These are phyloP conservation scores for Kalanchoe fedtschenkoi DNA, from an alignment of 164 flowering plant genomes.

Conservation along the genomic window DNA sequence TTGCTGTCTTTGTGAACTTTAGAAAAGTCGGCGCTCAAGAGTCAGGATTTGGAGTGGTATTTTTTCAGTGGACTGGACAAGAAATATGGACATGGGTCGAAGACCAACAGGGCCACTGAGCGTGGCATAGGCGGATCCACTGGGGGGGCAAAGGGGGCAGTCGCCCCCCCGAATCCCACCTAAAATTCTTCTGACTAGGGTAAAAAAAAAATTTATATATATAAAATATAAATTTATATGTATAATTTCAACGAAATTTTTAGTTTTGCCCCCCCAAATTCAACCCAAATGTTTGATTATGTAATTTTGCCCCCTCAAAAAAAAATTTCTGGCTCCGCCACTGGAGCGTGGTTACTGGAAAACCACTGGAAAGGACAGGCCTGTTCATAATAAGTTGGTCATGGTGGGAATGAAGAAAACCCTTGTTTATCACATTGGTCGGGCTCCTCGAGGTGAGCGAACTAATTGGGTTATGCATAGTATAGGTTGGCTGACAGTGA, in stretches of 20 bases:
- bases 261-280: no score
- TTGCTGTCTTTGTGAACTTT: neutral
- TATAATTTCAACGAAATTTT: no score
- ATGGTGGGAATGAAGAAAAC: conserved; percentile 42
- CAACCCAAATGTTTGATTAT: no score
- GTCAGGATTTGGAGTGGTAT: conserved; percentile 36
- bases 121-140: no score
- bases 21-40: conserved; percentile 28
- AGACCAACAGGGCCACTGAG: conserved; percentile 34
- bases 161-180: no score
- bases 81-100: conserved; percentile 33
- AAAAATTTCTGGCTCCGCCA: no score
- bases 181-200: no score
- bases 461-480: conserved; percentile 43
- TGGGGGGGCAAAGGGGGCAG: no score
- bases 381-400: conserved; percentile 15
- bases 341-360: conserved; percentile 42
- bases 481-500: conserved; percentile 25
- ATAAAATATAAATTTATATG: no score
- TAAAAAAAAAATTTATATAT: no score
- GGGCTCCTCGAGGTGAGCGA: conserved; percentile 37
- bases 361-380: conserved; percentile 34
- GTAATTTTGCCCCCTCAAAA: no score
- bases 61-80: conserved; percentile 35
- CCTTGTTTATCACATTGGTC: conserved; percentile 30